Evolutionary conservation across 164 flowering plant genomes (phyloP), one percentile per base, ranked within the genome.

Genomic region (Vitis rupestris): DNA sequence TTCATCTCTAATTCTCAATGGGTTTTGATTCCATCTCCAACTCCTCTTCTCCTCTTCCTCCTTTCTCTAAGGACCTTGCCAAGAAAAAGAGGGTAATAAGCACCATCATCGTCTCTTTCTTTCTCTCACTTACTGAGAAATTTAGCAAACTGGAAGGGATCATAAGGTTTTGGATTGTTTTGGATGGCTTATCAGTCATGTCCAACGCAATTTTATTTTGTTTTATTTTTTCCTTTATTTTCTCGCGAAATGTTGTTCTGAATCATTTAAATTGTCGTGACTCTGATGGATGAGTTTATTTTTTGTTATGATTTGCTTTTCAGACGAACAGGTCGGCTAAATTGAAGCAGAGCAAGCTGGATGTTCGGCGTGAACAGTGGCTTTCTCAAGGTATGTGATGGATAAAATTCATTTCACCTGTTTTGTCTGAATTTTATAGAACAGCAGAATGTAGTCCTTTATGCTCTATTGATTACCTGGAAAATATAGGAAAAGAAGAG

Each of bases 301-400:
- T 37, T 37, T 37, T 37, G 44, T 37, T 37, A 1, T 37, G 44
- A 37, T 4, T 19, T 47, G 11, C 9, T 54, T 14, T 65, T 12
- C 55, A 73, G 76, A 57, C 59, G 30, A 74, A 69, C 50, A 69
- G 73, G 48, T 56, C 37, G 44, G 72, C 76, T 47, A 74, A 64
- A 58, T 27, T 74, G 65, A 74, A 74, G 65, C 76, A 74, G 68
- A 30, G 68, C 65, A 74, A 74, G 65, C 69, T 58, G 13, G 76
- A 74, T 64, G 76, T 17, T 16, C 57, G 76, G 19, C 76, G 76
- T 13, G 77, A 74, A 48, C 77, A 74, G 55, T 74, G 77, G 77
- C 77, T 74, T 15, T 69, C 77, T 64, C 76, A 68, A 31, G 68
- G 76, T 74, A 64, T 8, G 57, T 37, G 44, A 3, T 37, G 7